Evolutionary conservation across 495 filamentous ascomycete species (phyloP).

Genomic region (Pseudevernia furfuracea): DNA sequence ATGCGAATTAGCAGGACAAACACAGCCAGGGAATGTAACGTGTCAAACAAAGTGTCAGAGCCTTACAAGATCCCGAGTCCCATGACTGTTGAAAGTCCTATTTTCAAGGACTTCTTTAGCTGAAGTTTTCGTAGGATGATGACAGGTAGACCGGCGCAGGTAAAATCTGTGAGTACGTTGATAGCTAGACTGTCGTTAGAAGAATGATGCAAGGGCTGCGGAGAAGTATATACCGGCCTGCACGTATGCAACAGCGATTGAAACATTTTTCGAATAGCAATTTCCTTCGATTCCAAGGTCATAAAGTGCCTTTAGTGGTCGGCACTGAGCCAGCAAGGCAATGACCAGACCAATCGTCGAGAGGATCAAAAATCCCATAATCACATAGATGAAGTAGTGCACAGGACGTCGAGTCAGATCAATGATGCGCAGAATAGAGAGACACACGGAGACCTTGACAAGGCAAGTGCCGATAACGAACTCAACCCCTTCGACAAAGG

Average conservation of each 20-base stretch:
- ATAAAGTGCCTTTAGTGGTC: not conserved
- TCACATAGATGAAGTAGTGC: not conserved
- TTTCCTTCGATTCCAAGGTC: not conserved
- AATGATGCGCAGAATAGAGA: not conserved
- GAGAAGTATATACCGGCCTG: not conserved
- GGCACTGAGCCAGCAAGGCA: not conserved
- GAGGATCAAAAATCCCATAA: not conserved
- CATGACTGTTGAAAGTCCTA: constrained; percentile 1
- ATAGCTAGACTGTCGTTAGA: not conserved
- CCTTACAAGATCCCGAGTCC: constrained; percentile 2
- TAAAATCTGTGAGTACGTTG: not conserved
- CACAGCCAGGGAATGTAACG: not conserved
- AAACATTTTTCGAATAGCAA: not conserved
- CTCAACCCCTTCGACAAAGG: not conserved
- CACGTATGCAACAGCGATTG: not conserved
- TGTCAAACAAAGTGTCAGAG: not conserved
- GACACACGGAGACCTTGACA: constrained; percentile 3
- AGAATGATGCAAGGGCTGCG: not conserved
- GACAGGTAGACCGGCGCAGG: not conserved
- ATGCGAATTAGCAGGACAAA: not conserved
- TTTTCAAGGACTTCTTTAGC: not conserved
- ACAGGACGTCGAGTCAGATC: not conserved
- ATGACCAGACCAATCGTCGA: not conserved
- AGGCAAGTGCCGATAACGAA: not conserved
- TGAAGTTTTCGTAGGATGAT: not conserved